These are phyloP conservation scores for Cladosporium sp. DNA, from an alignment of 2,329 filamentous ascomycete species.

Conservation along the genomic window DNA sequence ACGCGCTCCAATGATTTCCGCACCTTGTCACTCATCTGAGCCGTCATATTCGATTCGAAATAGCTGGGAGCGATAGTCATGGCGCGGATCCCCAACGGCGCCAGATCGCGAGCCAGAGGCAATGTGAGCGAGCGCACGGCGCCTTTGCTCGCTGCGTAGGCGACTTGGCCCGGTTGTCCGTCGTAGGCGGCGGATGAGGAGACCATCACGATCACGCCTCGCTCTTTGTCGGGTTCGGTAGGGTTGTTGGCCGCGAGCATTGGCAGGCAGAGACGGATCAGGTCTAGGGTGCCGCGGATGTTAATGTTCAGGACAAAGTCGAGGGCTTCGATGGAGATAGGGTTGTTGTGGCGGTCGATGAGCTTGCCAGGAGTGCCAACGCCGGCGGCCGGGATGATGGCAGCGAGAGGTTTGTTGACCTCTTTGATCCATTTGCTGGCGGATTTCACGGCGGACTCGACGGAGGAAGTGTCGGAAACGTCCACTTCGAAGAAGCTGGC, in stretches of 20 bases:
- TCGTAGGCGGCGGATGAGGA: slow-evolving; percentile 74
- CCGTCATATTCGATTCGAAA: slow-evolving; percentile 74
- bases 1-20: slow-evolving; percentile 59
- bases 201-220: slow-evolving; percentile 74
- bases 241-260: slow-evolving; percentile 58
- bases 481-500: slow-evolving; percentile 66
- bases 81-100: slow-evolving; percentile 67
- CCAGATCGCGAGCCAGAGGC: slow-evolving; percentile 71
- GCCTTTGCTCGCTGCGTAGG: slow-evolving; percentile 73
- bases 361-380: slow-evolving; percentile 67
- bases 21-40: slow-evolving; percentile 66
- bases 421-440: slow-evolving; percentile 59
- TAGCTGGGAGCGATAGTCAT: slow-evolving; percentile 72
- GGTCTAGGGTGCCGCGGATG: slow-evolving; percentile 70
- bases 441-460: slow-evolving; percentile 37
- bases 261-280: slow-evolving; percentile 65
- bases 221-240: slow-evolving; percentile 58
- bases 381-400: slow-evolving; percentile 72
- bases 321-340: slow-evolving; percentile 62
- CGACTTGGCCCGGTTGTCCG: slow-evolving; percentile 73
- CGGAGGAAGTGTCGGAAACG: slow-evolving; percentile 59
- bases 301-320: slow-evolving; percentile 77
- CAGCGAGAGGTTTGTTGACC: slow-evolving; percentile 63
- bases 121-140: slow-evolving; percentile 71
- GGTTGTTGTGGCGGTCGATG: slow-evolving; percentile 59